These are phyloP conservation scores for Nigrograna mackinnonii DNA, from an alignment of 2,329 filamentous ascomycete genomes.

Conservation along the genomic window DNA sequence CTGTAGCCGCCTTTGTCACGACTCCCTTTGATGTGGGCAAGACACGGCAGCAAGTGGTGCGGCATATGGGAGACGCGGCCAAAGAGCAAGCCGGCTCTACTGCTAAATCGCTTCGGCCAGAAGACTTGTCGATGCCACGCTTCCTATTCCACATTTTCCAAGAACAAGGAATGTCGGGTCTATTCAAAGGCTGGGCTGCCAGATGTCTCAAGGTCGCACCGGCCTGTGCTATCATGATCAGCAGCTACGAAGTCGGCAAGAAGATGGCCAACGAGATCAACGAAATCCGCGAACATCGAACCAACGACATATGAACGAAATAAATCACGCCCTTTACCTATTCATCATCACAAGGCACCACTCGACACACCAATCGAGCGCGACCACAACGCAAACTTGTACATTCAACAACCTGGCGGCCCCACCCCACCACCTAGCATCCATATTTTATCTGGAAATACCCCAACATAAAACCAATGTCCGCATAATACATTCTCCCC, in stretches of 20 bases:
- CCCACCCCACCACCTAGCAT: too few species aligned
- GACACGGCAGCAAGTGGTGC: slow-evolving; percentile 85
- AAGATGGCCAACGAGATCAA: slow-evolving; percentile 80
- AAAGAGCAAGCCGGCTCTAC: slow-evolving; percentile 43
- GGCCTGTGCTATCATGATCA: slow-evolving; percentile 98
- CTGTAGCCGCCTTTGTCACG: slow-evolving; percentile 83
- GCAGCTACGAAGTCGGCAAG: slow-evolving; percentile 95
- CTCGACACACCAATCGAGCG: background rate
- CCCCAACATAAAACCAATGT: too few species aligned
- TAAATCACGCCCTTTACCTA: too few species aligned
- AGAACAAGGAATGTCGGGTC: slow-evolving; percentile 76
- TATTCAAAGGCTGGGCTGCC: slow-evolving; percentile 92
- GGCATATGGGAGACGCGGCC: slow-evolving; percentile 55
- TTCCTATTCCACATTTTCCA: slow-evolving; percentile 91
- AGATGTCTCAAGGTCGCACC: slow-evolving; percentile 93
- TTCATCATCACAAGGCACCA: too few species aligned
- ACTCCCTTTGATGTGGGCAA: slow-evolving; percentile 98
- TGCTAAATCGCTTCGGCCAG: slow-evolving; percentile 58
- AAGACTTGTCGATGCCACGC: slow-evolving; percentile 76
- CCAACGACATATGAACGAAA: too few species aligned
- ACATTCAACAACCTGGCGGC: slow-evolving; percentile 1
- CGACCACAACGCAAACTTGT: background rate
- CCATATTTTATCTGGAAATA: too few species aligned
- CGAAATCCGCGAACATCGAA: slow-evolving; percentile 49
- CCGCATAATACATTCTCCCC: too few species aligned